Evolutionary conservation across 1,139 yeast genomes (phyloP).

Genomic region (Scheffersomyces parashehatae): DNA sequence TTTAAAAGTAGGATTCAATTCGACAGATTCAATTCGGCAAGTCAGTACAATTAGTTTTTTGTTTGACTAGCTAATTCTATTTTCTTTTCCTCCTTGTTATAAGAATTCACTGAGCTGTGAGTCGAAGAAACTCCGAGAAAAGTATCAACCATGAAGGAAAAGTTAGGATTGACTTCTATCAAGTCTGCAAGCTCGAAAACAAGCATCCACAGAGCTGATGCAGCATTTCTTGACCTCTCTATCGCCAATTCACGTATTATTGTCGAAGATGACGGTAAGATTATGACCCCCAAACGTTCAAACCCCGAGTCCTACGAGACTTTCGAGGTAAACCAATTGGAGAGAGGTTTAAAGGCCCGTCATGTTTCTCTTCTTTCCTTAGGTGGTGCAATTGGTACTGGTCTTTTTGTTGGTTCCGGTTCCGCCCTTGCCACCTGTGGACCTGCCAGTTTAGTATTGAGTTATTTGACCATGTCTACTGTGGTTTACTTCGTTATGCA

Average conservation of each 20-base stretch:
- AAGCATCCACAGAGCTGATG: conserved; percentile 9
- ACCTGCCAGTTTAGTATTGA: conserved; percentile 50
- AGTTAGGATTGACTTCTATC: not conserved
- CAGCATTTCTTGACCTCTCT: conserved; percentile 29
- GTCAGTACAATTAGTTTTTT: too few species aligned
- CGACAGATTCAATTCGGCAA: too few species aligned
- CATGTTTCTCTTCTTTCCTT: conserved; percentile 40
- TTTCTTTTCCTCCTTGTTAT: too few species aligned
- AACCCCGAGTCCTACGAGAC: conserved; percentile 15
- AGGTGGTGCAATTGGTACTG: conserved; percentile 46
- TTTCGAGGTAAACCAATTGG: conserved; percentile 20
- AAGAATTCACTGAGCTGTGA: too few species aligned
- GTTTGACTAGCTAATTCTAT: too few species aligned
- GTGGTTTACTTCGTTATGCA: conserved; percentile 60
- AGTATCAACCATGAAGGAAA: not conserved
- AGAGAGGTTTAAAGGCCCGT: conserved; percentile 39
- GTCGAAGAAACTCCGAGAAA: not conserved
- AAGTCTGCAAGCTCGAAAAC: conserved; percentile 6
- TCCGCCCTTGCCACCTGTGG: conserved; percentile 47
- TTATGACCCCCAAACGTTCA: conserved; percentile 24
- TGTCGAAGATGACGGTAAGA: conserved; percentile 31
- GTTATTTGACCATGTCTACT: conserved; percentile 50
- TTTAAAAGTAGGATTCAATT: too few species aligned
- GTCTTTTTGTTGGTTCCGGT: conserved; percentile 50
- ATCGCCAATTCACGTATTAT: conserved; percentile 35